phyloP scores from a whole-genome alignment of 2,329 filamentous ascomycete species.

The Alternaria hordeiaustralica region DNA sequence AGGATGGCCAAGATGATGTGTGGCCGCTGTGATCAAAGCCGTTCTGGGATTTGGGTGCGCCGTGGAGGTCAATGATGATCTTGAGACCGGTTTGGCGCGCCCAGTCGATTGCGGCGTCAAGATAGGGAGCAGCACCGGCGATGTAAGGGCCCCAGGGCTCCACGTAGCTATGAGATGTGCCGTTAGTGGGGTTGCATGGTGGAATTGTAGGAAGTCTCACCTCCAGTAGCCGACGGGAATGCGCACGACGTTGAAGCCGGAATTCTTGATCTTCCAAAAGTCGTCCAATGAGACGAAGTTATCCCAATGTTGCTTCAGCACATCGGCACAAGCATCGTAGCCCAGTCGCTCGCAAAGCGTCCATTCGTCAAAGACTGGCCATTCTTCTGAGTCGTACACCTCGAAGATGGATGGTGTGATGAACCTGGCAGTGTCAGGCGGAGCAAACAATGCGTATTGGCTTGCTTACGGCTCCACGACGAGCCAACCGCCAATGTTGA shows the following conservation, averaged over 20 bases:
- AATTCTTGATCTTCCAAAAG: slow-evolving; percentile 62
- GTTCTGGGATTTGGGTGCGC: slow-evolving; percentile 60
- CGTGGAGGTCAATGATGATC: slow-evolving; percentile 65
- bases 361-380: slow-evolving; percentile 57
- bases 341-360: slow-evolving; percentile 59
- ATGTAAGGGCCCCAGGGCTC: slow-evolving; percentile 56
- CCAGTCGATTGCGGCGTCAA: slow-evolving; percentile 64
- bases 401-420: slow-evolving; percentile 64
- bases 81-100: slow-evolving; percentile 60
- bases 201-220: slow-evolving; percentile 33
- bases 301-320: slow-evolving; percentile 60
- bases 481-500: slow-evolving; percentile 47
- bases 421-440: slow-evolving; percentile 46
- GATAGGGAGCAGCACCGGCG: slow-evolving; percentile 59
- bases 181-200: too few species aligned
- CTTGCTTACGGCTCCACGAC: slow-evolving; percentile 38
- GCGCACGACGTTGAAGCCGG: slow-evolving; percentile 65
- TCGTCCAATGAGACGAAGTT: slow-evolving; percentile 58
- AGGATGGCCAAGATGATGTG: slow-evolving; percentile 50
- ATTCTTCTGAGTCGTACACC: slow-evolving; percentile 33
- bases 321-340: slow-evolving; percentile 48
- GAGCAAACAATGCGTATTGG: background rate
- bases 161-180: slow-evolving; percentile 24
- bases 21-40: slow-evolving; percentile 69
- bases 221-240: slow-evolving; percentile 68